Evolutionary conservation across 495 filamentous ascomycete species (phyloP), one percentile per base, ranked within the genome.

Genomic region (Rostrohypoxylon terebratum): DNA sequence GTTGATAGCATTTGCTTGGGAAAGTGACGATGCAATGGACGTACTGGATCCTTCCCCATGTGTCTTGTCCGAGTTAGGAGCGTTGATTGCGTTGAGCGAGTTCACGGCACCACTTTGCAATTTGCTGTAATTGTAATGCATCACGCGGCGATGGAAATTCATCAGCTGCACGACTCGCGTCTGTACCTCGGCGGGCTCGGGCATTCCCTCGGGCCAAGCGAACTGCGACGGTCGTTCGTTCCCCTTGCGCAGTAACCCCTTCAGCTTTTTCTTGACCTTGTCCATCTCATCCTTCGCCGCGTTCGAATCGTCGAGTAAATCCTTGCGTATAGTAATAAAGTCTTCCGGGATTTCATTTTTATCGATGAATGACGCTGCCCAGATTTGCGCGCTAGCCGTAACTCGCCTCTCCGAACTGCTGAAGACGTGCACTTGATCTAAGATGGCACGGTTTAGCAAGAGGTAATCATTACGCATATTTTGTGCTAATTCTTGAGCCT

Each of bases 281-380:
- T 99, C 96, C 94, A 98, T 99, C 73, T 96, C 94, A 80, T 98
- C 96, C 79, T 99, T 99, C 59, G 96, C 96, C n/a, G 96, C 96
- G 81, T 99, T 99, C 1, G 94, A 97, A 77, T 99, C 96, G 78
- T 99, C 96, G 6, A 99, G 85, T 1, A 99, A 85, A 79, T 98
- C 94, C 78, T 99, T 99, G 47, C 96, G 89, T 64, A 98, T 88
- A 55, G 90, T 90, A 70, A 98, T 94, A 61, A 90, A 92, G 61
- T 96, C 91, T 45, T 92, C 87, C 0, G 92, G 89, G 14, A 97
- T 80, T 47, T 97, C 91, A 79, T 96, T 94, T 78, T 92, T 87
- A 62, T 94, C 90, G 58, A 97, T 86, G 78, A 99, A 99, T 42
- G 93, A 91, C 47, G 90, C 90, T 4, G 94, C 91, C 91, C 94